Evolutionary conservation across 2,329 filamentous ascomycete species (phyloP).

Genomic region (Akanthomyces lecanii): DNA sequence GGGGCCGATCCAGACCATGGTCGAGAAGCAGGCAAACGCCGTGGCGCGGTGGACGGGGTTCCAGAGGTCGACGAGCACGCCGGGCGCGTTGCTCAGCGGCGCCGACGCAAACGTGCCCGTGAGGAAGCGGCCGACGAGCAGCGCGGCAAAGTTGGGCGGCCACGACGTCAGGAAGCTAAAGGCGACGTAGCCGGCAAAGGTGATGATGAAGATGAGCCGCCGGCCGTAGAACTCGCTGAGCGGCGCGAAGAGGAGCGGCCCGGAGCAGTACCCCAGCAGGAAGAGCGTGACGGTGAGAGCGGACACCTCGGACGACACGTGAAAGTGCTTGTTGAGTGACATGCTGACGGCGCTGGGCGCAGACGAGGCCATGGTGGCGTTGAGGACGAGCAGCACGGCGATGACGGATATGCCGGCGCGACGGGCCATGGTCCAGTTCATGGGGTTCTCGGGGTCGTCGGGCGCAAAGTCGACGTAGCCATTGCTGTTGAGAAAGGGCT

Average conservation of each 20-base stretch:
- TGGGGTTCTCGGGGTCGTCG: conserved; percentile 47
- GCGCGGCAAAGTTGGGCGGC: conserved; percentile 47
- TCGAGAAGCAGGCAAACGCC: conserved; percentile 50
- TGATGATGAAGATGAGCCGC: conserved; percentile 48
- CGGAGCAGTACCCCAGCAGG: conserved; percentile 53
- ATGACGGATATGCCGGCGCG: conserved; percentile 39
- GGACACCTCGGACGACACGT: conserved; percentile 43
- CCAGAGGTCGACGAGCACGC: conserved; percentile 53
- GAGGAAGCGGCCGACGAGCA: conserved; percentile 53
- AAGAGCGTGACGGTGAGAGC: conserved; percentile 51
- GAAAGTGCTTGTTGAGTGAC: conserved; percentile 40
- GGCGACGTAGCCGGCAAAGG: conserved; percentile 44
- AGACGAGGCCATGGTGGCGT: conserved; percentile 47
- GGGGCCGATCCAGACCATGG: conserved; percentile 51
- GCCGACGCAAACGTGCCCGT: conserved; percentile 53
- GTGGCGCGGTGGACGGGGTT: conserved; percentile 47
- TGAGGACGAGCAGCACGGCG: conserved; percentile 46
- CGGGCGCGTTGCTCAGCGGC: conserved; percentile 45
- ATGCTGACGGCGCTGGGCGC: conserved; percentile 23
- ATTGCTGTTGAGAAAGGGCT: conserved; percentile 43
- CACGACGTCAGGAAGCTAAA: conserved; percentile 54
- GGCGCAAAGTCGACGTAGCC: conserved; percentile 49
- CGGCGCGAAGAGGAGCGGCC: conserved; percentile 55
- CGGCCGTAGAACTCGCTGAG: conserved; percentile 55
- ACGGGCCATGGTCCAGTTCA: conserved; percentile 42